Base-by-base conservation (phyloP, 2,329 filamentous ascomycete species). In the Aulographum hederae region DNA sequence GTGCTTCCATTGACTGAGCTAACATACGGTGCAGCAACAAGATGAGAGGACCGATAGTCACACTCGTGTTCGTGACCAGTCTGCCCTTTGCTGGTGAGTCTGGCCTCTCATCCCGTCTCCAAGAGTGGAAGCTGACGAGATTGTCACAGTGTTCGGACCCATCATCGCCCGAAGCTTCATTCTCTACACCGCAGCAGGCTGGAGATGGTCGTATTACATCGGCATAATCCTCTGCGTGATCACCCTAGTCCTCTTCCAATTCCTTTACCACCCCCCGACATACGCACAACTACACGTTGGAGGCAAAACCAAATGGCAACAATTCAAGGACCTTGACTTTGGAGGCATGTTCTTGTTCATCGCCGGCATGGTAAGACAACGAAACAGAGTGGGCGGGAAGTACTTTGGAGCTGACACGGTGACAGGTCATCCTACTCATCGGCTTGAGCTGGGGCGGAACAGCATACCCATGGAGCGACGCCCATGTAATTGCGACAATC, bases 131-230 rank as follows among this genome's bases (percentile, higher is more conserved):
- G n/a, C n/a, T n/a, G n/a, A n/a, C n/a, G n/a, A 5, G 13, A 8
- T 16, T 26, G 18, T 34, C n/a, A n/a, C n/a, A n/a, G 49, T 54
- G 18, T 57, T 59, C 34, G 63, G 60, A 0, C 58, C 59, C 13
- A 45, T 63, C 27, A 59, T 66, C 33, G 61, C 61, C 3, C 48
- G 56, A n/a, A 44, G 48, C 3, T 51, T 65, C 23, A 55, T 61
- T 34, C 34, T 50, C 16, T 49, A 59, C 30, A 63, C 61, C 1
- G 43, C 39, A 3, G 41, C 51, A 3, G 45, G 48, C 13, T 67
- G 63, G 62, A 50, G 63, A 26, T 64, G 61, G 58, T 54, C 47
- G 34, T 68, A 60, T 42, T 65, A 60, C 39, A 40, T 67, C 3
- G 56, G 55, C 34, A 57, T 60, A 39, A 58, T 63, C 32, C 46